A percentile compares a stretch with the other conserved stretches of the same genome.
phyloP scores from a whole-genome alignment of 2,329 filamentous ascomycete species.

The Cercospora sesami region DNA sequence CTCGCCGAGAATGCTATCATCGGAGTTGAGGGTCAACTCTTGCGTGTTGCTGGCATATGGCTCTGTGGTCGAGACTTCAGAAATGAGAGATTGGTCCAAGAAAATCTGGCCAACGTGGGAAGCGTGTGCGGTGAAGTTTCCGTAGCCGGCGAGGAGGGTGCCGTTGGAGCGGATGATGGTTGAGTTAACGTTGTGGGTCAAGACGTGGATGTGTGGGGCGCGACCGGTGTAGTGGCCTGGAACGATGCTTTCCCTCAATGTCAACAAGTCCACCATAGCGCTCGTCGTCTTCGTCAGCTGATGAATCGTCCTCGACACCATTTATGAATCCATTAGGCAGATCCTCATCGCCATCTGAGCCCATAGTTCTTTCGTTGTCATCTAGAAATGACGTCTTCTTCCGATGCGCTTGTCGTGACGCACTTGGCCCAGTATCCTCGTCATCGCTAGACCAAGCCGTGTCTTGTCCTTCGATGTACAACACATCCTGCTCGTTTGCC shows the following conservation, averaged over 20 bases:
- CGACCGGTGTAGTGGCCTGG: constrained; percentile 49
- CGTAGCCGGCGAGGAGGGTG: constrained; percentile 49
- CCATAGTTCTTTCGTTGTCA: constrained; percentile 22
- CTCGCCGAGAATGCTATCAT: constrained; percentile 53
- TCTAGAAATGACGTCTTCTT: constrained; percentile 12
- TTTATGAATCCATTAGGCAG: constrained; percentile 23
- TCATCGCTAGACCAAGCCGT: constrained; percentile 58
- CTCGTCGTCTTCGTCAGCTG: constrained; percentile 28
- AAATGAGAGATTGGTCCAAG: constrained; percentile 61
- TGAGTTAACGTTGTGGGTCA: constrained; percentile 41
- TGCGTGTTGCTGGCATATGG: constrained; percentile 50
- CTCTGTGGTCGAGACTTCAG: constrained; percentile 49
- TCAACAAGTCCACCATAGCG: constrained; percentile 48
- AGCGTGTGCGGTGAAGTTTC: constrained; percentile 40
- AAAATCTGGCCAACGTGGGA: constrained; percentile 66
- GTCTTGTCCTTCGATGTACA: constrained; percentile 84
- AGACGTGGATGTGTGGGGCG: constrained; percentile 46
- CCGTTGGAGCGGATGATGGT: constrained; percentile 47
- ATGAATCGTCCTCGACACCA: constrained; percentile 23
- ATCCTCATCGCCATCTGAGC: constrained; percentile 19
- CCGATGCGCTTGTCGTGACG: constrained; percentile 34
- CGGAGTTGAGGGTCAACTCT: constrained; percentile 51
- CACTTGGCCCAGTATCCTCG: constrained; percentile 47
- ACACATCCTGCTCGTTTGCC: constrained; percentile 69
- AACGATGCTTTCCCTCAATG: constrained; percentile 54